These are phyloP conservation scores for Epicoccum nigrum DNA, from an alignment of 2,329 filamentous ascomycete species.

Conservation along the genomic window DNA sequence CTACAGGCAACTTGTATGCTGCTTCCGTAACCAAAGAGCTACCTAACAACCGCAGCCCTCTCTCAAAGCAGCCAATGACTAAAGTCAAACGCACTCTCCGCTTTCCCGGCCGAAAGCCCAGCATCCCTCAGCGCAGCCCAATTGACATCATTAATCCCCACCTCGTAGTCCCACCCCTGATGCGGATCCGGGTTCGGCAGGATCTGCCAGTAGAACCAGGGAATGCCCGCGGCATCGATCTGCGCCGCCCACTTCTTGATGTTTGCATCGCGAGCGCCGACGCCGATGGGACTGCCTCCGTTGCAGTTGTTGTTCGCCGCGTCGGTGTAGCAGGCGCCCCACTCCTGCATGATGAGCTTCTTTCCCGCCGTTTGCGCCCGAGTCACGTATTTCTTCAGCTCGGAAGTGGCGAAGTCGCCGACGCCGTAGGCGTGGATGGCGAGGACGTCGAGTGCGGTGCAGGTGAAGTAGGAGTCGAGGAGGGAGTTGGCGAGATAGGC, in stretches of 20 bases:
- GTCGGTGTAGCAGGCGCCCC: slow-evolving; percentile 15
- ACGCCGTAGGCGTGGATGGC: slow-evolving; percentile 15
- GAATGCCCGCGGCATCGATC: slow-evolving; percentile 11
- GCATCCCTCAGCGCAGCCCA: slow-evolving; percentile 4
- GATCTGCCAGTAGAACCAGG: slow-evolving; percentile 18
- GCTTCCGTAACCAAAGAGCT: too few species aligned
- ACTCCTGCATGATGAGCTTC: slow-evolving; percentile 17
- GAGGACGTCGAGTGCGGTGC: slow-evolving; percentile 12
- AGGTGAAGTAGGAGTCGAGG: slow-evolving; percentile 10
- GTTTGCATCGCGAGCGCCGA: neutral
- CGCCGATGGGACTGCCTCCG: neutral
- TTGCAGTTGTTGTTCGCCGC: slow-evolving; percentile 14
- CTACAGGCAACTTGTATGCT: too few species aligned
- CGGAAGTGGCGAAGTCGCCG: slow-evolving; percentile 6
- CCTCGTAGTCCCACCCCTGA: slow-evolving; percentile 11
- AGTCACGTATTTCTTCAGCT: slow-evolving; percentile 4
- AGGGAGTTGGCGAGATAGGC: slow-evolving; percentile 13
- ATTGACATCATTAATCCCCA: slow-evolving; percentile 11
- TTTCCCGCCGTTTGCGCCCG: slow-evolving; percentile 4
- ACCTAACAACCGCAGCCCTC: too few species aligned
- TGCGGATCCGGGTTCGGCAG: slow-evolving; percentile 13
- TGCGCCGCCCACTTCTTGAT: slow-evolving; percentile 8
- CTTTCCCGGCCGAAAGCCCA: slow-evolving; percentile 9
- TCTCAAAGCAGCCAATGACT: slow-evolving; percentile 14
- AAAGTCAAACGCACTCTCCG: slow-evolving; percentile 20